Percentiles rank a stretch among this genome's conserved stretches.
phyloP scores from a whole-genome alignment of 768 basidiomycete species.

The Tricholoma bakamatsutake region DNA sequence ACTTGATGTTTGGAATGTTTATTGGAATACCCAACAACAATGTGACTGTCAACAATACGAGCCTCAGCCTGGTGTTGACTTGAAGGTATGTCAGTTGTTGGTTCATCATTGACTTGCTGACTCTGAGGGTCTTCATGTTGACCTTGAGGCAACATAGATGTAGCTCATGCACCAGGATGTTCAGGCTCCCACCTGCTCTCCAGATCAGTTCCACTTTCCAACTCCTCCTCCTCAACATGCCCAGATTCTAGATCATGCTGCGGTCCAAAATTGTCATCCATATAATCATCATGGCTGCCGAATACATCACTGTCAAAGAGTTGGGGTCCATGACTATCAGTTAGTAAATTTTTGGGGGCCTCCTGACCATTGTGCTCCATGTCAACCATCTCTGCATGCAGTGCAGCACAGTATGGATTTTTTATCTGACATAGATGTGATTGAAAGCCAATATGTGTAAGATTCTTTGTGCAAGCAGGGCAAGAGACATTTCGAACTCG shows the following conservation, averaged over 20 bases:
- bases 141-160: no score
- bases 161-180: not conserved
- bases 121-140: not conserved
- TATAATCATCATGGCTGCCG: not conserved
- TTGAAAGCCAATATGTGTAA: not conserved
- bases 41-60: not conserved
- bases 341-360: not conserved
- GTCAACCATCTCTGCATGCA: not conserved
- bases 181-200: not conserved
- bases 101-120: not conserved
- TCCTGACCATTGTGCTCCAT: not conserved
- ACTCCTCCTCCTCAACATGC: not conserved
- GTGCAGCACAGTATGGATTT: not conserved
- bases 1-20: not conserved
- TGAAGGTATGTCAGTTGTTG: not conserved
- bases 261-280: not conserved
- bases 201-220: not conserved
- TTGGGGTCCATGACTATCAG: not conserved
- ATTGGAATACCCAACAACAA: not conserved
- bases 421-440: not conserved
- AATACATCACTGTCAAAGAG: not conserved
- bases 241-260: no score
- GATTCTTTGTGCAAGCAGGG: not conserved
- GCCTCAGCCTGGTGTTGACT: not conserved
- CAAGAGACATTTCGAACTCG: not conserved